Conservation (phyloP, 2,329 filamentous ascomycete genomes). For the Oidium heveae region DNA sequence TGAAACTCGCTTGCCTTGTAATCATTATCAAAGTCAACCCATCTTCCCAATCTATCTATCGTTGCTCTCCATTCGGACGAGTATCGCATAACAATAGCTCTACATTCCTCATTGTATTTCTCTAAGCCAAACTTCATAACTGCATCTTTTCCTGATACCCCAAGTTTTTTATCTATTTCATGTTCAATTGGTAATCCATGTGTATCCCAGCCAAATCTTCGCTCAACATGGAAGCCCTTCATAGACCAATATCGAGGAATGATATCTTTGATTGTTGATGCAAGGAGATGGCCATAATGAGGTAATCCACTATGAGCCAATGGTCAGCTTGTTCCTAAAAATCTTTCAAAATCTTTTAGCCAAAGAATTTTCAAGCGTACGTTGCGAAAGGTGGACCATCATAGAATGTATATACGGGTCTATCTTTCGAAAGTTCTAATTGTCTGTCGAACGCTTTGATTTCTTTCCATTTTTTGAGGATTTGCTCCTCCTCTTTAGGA, state of each 20-base stretch:
- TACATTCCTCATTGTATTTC: constrained; percentile 79
- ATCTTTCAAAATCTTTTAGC: not conserved
- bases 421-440: constrained; percentile 57
- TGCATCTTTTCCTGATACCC: constrained; percentile 66
- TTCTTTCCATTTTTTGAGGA: constrained; percentile 70
- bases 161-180: constrained; percentile 90
- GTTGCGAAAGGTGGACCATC: constrained; percentile 65
- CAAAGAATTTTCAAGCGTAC: constrained; percentile 3
- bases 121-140: constrained; percentile 67
- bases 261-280: constrained; percentile 91
- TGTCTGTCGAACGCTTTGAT: constrained; percentile 68
- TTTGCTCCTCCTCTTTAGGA: constrained; percentile 66
- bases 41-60: constrained; percentile 69
- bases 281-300: constrained; percentile 44
- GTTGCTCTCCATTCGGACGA: constrained; percentile 68
- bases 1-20: constrained; percentile 40
- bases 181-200: constrained; percentile 90
- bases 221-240: constrained; percentile 82
- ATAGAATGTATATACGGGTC: constrained; percentile 81
- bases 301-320: constrained; percentile 21
- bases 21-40: constrained; percentile 96
- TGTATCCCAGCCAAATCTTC: constrained; percentile 87
- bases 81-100: constrained; percentile 81
- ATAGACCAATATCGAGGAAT: constrained; percentile 94
- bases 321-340: constrained; percentile 1